Evolutionary conservation across 1,139 yeast genomes (phyloP).

Genomic region (Suhomyces bokatorum): DNA sequence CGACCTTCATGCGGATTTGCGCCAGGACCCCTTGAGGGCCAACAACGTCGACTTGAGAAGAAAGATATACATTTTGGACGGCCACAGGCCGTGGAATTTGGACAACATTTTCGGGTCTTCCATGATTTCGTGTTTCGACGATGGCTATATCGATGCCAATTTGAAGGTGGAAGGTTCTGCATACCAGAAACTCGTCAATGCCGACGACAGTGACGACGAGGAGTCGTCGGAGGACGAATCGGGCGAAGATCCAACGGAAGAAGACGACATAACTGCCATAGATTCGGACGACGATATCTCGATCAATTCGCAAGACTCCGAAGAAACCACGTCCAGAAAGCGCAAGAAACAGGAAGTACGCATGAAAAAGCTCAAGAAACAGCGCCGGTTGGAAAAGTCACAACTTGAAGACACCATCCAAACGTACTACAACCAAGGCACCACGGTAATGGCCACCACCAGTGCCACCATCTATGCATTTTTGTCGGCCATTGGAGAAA

Average conservation of each 20-base stretch:
- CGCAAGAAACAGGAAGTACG: conserved; percentile 33
- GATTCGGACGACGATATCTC: conserved; percentile 29
- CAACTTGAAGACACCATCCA: conserved; percentile 66
- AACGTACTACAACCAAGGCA: conserved; percentile 78
- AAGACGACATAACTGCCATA: conserved; percentile 23
- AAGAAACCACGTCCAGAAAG: conserved; percentile 31
- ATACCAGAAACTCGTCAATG: conserved; percentile 47
- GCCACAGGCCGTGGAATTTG: conserved; percentile 94
- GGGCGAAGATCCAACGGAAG: conserved; percentile 13
- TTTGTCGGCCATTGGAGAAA: conserved; percentile 68
- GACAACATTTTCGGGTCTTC: conserved; percentile 88
- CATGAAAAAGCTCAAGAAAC: conserved; percentile 32
- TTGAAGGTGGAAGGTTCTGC: conserved; percentile 55
- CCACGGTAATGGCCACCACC: conserved; percentile 72
- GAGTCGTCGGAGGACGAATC: conserved; percentile 23
- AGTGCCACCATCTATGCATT: conserved; percentile 80
- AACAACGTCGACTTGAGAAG: conserved; percentile 33
- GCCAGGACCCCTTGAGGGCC: conserved; percentile 12
- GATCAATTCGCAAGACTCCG: conserved; percentile 35
- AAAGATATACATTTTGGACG: conserved; percentile 79
- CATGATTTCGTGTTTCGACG: conserved; percentile 83
- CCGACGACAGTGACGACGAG: conserved; percentile 32
- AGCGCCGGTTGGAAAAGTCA: conserved; percentile 28
- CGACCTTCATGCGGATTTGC: conserved; percentile 16
- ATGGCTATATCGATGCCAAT: conserved; percentile 68